Percentiles rank a stretch among this genome's conserved stretches.
These are phyloP conservation scores for Dioscorea zingiberensis DNA, from an alignment of 106 monocot genomes.

Conservation along the genomic window DNA sequence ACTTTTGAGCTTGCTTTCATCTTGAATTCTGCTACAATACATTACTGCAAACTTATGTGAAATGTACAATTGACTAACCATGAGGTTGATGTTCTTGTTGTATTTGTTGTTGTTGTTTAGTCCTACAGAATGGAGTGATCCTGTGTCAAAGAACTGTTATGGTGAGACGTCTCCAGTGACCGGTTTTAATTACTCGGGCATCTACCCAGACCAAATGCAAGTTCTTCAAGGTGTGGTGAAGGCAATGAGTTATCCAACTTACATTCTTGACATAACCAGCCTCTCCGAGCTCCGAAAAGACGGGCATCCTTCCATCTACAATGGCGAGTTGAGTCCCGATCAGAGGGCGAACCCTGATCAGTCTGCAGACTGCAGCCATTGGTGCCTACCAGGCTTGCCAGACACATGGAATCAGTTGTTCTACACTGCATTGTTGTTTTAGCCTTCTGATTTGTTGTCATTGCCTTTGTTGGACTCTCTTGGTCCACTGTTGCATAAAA, in stretches of 20 bases:
- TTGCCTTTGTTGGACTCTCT: too few species aligned
- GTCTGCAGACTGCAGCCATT: conserved; percentile 89
- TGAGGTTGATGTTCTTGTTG: too few species aligned
- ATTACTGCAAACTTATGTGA: too few species aligned
- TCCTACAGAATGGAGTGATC: conserved; percentile 37
- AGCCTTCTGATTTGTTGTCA: background rate
- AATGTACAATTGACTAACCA: too few species aligned
- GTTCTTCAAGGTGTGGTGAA: conserved; percentile 34
- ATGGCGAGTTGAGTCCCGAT: conserved; percentile 54
- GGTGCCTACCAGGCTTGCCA: conserved; percentile 93
- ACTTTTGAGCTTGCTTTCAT: too few species aligned
- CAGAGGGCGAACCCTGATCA: conserved; percentile 65
- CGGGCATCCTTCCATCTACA: conserved; percentile 79
- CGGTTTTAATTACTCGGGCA: conserved; percentile 34
- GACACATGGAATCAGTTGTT: conserved; percentile 90
- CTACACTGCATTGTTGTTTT: conserved; percentile 63
- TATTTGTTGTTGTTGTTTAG: too few species aligned
- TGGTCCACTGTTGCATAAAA: too few species aligned
- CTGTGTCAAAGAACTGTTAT: conserved; percentile 49
- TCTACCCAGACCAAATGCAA: conserved; percentile 41
- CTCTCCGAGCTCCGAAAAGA: conserved; percentile 82
- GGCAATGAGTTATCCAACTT: conserved; percentile 47
- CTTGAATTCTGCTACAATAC: too few species aligned
- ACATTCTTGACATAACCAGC: conserved; percentile 57
- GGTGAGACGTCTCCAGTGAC: conserved; percentile 38